Conservation (phyloP, 768 basidiomycete genomes). For the Trichaptum fuscoviolaceum region DNA sequence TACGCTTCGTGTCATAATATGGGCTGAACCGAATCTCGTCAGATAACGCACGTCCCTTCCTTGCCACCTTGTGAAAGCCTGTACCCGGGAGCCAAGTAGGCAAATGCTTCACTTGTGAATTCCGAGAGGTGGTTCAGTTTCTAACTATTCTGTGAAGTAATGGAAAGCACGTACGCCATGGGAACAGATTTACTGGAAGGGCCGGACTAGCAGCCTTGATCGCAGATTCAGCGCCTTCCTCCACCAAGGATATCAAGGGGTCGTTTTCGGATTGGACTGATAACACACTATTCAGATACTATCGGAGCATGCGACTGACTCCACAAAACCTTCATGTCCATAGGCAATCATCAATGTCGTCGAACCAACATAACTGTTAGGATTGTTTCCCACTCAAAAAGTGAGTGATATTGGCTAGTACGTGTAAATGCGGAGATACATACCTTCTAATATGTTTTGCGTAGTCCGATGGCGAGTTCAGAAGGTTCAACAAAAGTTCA, state of each 20-base stretch:
- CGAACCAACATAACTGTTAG: background rate
- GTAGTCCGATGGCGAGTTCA: background rate
- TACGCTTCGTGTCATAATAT: background rate
- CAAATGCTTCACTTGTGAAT: background rate
- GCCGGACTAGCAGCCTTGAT: background rate
- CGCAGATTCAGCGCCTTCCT: background rate
- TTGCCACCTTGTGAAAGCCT: background rate
- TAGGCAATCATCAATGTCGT: constrained; percentile 1
- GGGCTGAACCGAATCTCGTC: constrained; percentile 1
- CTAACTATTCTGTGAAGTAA: background rate
- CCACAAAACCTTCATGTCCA: constrained; percentile 1
- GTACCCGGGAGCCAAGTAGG: constrained; percentile 1
- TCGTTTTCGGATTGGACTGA: constrained; percentile 2
- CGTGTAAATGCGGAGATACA: background rate
- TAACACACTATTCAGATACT: background rate
- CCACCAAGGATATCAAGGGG: background rate
- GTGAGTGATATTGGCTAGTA: background rate
- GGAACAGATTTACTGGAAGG: background rate
- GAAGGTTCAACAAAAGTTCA: background rate
- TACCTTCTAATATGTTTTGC: background rate
- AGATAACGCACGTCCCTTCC: background rate
- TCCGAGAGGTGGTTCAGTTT: background rate
- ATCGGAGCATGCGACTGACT: background rate
- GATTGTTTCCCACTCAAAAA: background rate
- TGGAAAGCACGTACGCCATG: background rate